phyloP scores from a whole-genome alignment of 805 yeast genomes.

The Wickerhamomyces tratensis region DNA sequence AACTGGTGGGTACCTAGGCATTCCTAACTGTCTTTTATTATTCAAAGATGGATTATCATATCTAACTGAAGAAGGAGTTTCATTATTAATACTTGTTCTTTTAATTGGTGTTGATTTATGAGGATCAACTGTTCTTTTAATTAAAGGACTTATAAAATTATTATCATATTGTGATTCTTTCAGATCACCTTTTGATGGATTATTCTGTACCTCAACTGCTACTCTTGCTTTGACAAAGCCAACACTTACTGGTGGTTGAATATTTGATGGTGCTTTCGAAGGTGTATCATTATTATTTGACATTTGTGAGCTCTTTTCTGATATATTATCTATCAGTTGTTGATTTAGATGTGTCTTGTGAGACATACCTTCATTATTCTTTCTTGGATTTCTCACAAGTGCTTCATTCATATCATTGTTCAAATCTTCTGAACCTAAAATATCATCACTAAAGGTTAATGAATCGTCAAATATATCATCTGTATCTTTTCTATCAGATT shows the following conservation, averaged over 20 bases:
- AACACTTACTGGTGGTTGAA: slow-evolving; percentile 6
- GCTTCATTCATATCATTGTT: slow-evolving; percentile 17
- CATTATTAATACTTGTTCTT: slow-evolving; percentile 19
- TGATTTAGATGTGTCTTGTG: no score
- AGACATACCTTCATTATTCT: no score
- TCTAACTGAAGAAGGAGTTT: slow-evolving; percentile 7
- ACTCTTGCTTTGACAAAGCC: slow-evolving; percentile 57
- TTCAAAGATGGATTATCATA: slow-evolving; percentile 18
- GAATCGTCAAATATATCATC: slow-evolving; percentile 42
- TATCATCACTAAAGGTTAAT: slow-evolving; percentile 40
- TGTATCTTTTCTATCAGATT: slow-evolving; percentile 4
- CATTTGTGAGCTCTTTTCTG: background rate
- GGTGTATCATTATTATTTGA: background rate
- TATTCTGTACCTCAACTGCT: slow-evolving; percentile 45
- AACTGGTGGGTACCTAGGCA: slow-evolving; percentile 15
- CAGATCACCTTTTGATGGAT: slow-evolving; percentile 15
- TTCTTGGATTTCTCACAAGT: background rate
- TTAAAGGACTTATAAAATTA: slow-evolving; percentile 45
- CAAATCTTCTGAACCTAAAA: slow-evolving; percentile 26
- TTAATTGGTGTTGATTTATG: slow-evolving; percentile 56
- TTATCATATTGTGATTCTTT: slow-evolving; percentile 36
- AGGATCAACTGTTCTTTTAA: slow-evolving; percentile 56
- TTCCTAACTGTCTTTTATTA: slow-evolving; percentile 19
- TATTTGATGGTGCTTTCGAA: slow-evolving; percentile 3
- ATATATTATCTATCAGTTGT: no score